These are phyloP conservation scores for Dryas drummondii DNA, from an alignment of 306 rosid species.

Conservation along the genomic window DNA sequence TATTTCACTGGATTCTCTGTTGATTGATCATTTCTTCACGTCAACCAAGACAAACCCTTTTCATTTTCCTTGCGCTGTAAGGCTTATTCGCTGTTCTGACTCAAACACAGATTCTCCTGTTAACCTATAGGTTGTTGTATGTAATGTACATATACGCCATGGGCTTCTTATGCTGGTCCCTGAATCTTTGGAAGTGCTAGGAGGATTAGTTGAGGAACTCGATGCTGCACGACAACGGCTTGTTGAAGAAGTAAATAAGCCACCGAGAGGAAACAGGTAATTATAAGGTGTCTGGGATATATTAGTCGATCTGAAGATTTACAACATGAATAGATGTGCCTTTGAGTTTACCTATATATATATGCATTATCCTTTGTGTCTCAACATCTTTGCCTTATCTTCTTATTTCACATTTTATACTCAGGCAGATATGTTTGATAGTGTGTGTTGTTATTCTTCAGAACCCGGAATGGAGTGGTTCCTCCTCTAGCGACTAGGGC, in stretches of 20 bases:
- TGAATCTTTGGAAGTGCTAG: constrained; percentile 68
- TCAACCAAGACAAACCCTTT: constrained; percentile 1
- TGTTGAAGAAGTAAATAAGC: constrained; percentile 80
- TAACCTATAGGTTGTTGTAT: constrained; percentile 60
- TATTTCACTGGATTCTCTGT: neutral
- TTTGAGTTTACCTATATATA: no score
- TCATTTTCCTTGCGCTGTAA: neutral
- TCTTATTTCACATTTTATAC: neutral
- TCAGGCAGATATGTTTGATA: neutral
- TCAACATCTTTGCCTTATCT: neutral
- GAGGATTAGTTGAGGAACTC: constrained; percentile 79
- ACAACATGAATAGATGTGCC: neutral
- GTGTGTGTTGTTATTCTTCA: constrained; percentile 33
- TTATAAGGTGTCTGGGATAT: constrained; percentile 2
- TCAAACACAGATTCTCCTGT: constrained; percentile 31
- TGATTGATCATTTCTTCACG: no score
- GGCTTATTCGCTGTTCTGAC: constrained; percentile 15
- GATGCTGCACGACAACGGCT: constrained; percentile 81
- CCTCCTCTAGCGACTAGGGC: constrained; percentile 80
- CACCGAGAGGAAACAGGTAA: constrained; percentile 88
- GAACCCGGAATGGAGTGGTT: constrained; percentile 65
- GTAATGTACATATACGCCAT: constrained; percentile 69
- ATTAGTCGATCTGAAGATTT: constrained; percentile 9
- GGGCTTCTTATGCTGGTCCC: constrained; percentile 93
- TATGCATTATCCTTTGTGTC: no score